Conservation (phyloP, 257 asterid species). For the Salvia hispanica region DNA sequence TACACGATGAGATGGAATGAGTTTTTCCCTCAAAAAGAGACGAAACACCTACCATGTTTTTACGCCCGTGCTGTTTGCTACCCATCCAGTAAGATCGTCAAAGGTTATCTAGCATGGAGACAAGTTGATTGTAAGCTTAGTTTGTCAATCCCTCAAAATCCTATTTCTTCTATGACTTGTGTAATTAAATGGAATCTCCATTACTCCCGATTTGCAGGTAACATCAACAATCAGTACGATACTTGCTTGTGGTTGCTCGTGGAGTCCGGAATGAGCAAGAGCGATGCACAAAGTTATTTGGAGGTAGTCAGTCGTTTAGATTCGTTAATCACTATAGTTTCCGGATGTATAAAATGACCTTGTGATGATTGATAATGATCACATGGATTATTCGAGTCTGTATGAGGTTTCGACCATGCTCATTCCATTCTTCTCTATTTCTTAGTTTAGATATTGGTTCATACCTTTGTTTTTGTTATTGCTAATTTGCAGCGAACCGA, state of each 20-base stretch:
- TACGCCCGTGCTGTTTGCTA: slow-evolving; percentile 89
- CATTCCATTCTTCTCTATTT: too few relatives aligned
- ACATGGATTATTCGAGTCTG: not conserved
- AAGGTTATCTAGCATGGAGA: slow-evolving; percentile 89
- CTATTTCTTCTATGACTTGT: not conserved
- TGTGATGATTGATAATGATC: not conserved
- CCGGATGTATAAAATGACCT: too few relatives aligned
- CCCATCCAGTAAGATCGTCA: slow-evolving; percentile 66
- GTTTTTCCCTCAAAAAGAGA: slow-evolving; percentile 57
- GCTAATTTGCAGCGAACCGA: slow-evolving; percentile 70
- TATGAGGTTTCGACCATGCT: not conserved
- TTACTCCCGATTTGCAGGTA: slow-evolving; percentile 54
- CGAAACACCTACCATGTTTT: slow-evolving; percentile 66
- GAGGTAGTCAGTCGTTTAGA: slow-evolving; percentile 46
- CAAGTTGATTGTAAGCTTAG: slow-evolving; percentile 85
- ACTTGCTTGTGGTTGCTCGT: slow-evolving; percentile 97
- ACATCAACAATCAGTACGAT: slow-evolving; percentile 88
- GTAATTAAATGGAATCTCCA: slow-evolving; percentile 13
- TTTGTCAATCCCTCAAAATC: not conserved
- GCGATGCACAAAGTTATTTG: slow-evolving; percentile 62
- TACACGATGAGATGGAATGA: slow-evolving; percentile 73
- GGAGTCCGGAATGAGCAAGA: slow-evolving; percentile 76
- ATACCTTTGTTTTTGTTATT: not conserved
- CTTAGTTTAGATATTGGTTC: not conserved
- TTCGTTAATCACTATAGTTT: too few relatives aligned